Evolutionary conservation across 192 early-diverging fungal species (phyloP), one percentile per base, ranked within the genome.

Genomic region (Podila verticillata): DNA sequence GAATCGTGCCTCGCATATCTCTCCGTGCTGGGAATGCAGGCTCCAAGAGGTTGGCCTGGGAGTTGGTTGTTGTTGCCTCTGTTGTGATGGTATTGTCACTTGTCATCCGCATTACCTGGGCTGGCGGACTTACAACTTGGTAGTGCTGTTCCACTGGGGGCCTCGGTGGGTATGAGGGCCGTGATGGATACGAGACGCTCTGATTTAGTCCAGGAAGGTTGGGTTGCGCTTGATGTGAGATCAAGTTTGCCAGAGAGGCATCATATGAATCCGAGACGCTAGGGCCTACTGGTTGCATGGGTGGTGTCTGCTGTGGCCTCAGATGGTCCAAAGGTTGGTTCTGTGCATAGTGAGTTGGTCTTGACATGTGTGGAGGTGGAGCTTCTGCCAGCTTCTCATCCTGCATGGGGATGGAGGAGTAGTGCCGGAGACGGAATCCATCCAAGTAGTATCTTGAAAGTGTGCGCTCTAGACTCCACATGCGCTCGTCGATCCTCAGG

Each of bases 401-500:
- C 19, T 31, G 20, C 22, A 17, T 7, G 0, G 19, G 22, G 7
- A 34, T 47, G 32, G 63, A 34, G 13, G 77, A 72, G 29, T 80
- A 80, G n/a, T 80, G 60, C 13, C 77, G 69, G 17, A 80, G 48
- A 31, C 77, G 60, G 56, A 80, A 80, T 24, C 77, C 77, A 31
- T 80, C 77, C 39, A 80, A 57, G 61, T 80, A 80, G 26, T 68
- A 80, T 56, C 77, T 66, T 7, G 77, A 48, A 24, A 80, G 34
- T 8, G 77, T 80, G 47, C 48, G 57, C 44, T 80, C 77, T 30
- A 80, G 34, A 60, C 70, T 80, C 77, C 77, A 80, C 77, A 80
- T 80, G 31, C 77, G 32, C 28, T 80, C 77, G 28, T 80, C 77
- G 4, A 80, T 70, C 26, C 77, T 30, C 30, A 80, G 17, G 31